phyloP scores from a whole-genome alignment of 2,329 filamentous ascomycete species.

The Beauveria caledonica region DNA sequence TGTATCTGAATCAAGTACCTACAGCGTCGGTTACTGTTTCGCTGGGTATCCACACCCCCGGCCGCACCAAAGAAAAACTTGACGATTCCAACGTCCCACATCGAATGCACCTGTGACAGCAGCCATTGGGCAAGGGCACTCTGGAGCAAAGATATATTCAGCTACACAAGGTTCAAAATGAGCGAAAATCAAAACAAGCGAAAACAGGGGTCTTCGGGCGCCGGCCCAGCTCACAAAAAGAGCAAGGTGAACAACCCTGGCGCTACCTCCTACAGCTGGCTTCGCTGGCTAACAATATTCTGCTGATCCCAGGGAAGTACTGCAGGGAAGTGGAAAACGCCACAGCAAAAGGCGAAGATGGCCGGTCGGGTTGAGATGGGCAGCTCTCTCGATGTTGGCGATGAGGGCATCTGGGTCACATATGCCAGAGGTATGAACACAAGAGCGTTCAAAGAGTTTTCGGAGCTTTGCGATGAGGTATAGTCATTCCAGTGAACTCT shows the following conservation, averaged over 20 bases:
- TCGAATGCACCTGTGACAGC: neutral
- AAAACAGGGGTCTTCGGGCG: slow-evolving; percentile 23
- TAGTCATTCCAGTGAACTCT: neutral
- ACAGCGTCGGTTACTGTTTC: neutral
- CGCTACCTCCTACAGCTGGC: neutral
- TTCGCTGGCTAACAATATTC: neutral
- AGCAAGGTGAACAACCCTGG: slow-evolving; percentile 29
- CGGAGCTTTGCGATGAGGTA: slow-evolving; percentile 58
- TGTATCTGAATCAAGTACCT: neutral
- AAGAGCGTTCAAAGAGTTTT: slow-evolving; percentile 61
- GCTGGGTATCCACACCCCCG: slow-evolving; percentile 4
- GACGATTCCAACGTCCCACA: neutral
- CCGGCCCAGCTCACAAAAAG: slow-evolving; percentile 26
- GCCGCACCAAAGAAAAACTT: neutral
- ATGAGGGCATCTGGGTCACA: slow-evolving; percentile 70
- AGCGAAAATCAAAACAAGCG: slow-evolving; percentile 26
- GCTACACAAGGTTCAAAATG: slow-evolving; percentile 17
- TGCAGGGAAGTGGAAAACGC: slow-evolving; percentile 52
- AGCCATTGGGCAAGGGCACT: neutral
- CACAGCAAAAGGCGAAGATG: slow-evolving; percentile 46
- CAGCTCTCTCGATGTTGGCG: slow-evolving; percentile 53
- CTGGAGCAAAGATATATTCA: neutral
- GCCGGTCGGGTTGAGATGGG: slow-evolving; percentile 33
- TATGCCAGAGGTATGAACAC: slow-evolving; percentile 64
- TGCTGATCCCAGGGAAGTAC: slow-evolving; percentile 27